phyloP scores from a whole-genome alignment of 2,329 filamentous ascomycete species.

The Penicillium sp. region DNA sequence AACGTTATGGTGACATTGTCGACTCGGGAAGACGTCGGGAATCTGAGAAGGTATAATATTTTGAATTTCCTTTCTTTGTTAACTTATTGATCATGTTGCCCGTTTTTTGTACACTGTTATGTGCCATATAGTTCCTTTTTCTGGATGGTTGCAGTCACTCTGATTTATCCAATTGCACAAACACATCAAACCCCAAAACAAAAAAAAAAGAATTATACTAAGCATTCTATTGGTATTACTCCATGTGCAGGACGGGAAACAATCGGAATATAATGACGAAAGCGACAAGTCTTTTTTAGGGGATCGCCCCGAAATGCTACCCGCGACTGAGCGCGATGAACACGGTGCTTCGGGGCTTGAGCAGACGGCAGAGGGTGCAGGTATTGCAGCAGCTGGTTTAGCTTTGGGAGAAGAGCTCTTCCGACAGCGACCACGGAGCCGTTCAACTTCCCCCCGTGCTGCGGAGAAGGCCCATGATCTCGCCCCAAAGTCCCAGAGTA shows the following conservation, averaged over 20 bases:
- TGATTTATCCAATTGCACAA: slow-evolving; percentile 20
- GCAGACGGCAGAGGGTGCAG: slow-evolving; percentile 19
- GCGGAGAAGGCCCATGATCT: slow-evolving; percentile 30
- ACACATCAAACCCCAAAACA: slow-evolving; percentile 9
- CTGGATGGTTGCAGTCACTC: slow-evolving; percentile 12
- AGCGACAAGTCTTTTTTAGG: slow-evolving; percentile 62
- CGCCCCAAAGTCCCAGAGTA: slow-evolving; percentile 33
- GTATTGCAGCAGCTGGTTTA: slow-evolving; percentile 13
- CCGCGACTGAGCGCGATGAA: slow-evolving; percentile 38
- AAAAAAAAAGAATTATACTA: slow-evolving; percentile 32
- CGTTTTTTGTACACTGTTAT: slow-evolving; percentile 29
- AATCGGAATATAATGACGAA: slow-evolving; percentile 38
- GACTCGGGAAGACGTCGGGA: slow-evolving; percentile 32
- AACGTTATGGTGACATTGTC: slow-evolving; percentile 39
- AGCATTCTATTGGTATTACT: slow-evolving; percentile 27
- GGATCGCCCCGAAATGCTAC: slow-evolving; percentile 60
- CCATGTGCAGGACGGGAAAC: slow-evolving; percentile 35
- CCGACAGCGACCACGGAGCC: slow-evolving; percentile 34
- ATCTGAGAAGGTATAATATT: slow-evolving; percentile 42
- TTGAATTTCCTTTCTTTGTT: slow-evolving; percentile 29
- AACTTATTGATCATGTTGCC: slow-evolving; percentile 21
- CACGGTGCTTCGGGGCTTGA: slow-evolving; percentile 49
- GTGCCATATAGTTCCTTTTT: slow-evolving; percentile 29
- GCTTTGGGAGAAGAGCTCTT: slow-evolving; percentile 22
- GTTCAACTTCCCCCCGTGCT: slow-evolving; percentile 34